phyloP scores from a whole-genome alignment of 2,329 filamentous ascomycete genomes.

The Harringtonia lauricola region DNA sequence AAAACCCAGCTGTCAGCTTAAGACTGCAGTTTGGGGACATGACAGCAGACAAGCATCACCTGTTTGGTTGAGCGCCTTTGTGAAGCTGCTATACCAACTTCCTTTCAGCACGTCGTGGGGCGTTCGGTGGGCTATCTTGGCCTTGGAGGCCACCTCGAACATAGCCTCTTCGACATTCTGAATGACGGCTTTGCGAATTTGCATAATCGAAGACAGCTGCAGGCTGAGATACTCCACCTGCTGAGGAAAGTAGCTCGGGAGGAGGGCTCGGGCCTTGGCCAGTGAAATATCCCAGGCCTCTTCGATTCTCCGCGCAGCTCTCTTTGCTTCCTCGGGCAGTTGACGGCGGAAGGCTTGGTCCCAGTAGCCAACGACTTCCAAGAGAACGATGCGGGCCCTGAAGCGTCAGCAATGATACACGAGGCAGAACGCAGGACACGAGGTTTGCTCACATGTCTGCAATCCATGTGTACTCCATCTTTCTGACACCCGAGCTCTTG shows the following conservation, averaged over 20 bases:
- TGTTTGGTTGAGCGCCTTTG: neutral
- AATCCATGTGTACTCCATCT: slow-evolving; percentile 5
- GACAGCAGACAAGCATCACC: no score
- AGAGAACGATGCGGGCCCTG: neutral
- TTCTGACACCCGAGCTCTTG: neutral
- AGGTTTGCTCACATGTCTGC: neutral
- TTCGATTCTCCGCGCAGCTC: neutral
- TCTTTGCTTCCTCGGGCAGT: neutral
- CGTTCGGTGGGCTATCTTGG: neutral
- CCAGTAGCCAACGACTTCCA: slow-evolving; percentile 3
- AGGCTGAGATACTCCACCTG: neutral
- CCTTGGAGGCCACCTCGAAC: neutral
- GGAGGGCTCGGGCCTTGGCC: neutral
- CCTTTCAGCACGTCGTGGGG: neutral
- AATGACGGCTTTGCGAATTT: slow-evolving; percentile 2
- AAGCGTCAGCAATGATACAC: neutral
- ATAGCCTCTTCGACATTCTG: slow-evolving; percentile 3
- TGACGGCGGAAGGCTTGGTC: neutral
- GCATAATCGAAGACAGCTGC: slow-evolving; percentile 1
- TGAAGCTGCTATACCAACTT: no score
- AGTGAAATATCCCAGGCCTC: slow-evolving; percentile 1
- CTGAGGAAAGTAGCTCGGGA: neutral
- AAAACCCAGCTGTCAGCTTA: no score
- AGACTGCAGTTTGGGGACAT: no score
- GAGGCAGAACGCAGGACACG: neutral